phyloP scores from a whole-genome alignment of 306 rosid species.

The Cicer pinnatifidum region DNA sequence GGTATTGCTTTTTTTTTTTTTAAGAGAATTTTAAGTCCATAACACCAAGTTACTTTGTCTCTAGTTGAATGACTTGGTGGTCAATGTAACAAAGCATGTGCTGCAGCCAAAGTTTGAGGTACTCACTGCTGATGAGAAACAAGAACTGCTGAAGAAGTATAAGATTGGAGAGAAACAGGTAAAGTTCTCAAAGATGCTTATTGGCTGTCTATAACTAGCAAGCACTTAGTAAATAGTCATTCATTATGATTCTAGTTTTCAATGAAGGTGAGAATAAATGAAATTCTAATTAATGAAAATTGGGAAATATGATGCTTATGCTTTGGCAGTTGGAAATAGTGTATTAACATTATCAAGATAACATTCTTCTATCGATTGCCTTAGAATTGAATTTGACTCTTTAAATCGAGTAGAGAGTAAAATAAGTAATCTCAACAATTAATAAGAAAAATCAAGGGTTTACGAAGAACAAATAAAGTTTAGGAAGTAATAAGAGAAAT shows the following conservation, averaged over 20 bases:
- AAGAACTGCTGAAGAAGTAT: constrained; percentile 46
- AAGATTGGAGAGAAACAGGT: constrained; percentile 57
- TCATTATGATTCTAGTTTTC: background rate
- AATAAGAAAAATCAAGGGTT: background rate
- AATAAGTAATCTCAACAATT: background rate
- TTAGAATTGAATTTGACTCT: background rate
- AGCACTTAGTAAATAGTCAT: background rate
- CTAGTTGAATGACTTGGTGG: constrained; percentile 55
- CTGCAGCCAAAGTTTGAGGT: constrained; percentile 55
- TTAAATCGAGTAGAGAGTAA: too few relatives aligned
- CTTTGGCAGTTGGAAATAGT: background rate
- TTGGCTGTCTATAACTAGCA: background rate
- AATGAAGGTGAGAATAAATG: background rate
- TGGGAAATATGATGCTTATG: background rate
- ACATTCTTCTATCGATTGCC: background rate
- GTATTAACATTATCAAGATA: background rate
- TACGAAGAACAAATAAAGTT: background rate
- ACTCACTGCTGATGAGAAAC: constrained; percentile 50
- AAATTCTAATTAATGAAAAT: background rate
- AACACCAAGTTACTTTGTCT: constrained; percentile 25
- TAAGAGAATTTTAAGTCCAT: constrained; percentile 1
- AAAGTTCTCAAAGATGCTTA: background rate
- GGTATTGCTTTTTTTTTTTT: background rate
- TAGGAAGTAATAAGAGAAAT: background rate
- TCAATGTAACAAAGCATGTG: constrained; percentile 55